These are phyloP conservation scores for Agarophyton chilense DNA, from an alignment of 23 red algal genomes.

Conservation along the genomic window DNA sequence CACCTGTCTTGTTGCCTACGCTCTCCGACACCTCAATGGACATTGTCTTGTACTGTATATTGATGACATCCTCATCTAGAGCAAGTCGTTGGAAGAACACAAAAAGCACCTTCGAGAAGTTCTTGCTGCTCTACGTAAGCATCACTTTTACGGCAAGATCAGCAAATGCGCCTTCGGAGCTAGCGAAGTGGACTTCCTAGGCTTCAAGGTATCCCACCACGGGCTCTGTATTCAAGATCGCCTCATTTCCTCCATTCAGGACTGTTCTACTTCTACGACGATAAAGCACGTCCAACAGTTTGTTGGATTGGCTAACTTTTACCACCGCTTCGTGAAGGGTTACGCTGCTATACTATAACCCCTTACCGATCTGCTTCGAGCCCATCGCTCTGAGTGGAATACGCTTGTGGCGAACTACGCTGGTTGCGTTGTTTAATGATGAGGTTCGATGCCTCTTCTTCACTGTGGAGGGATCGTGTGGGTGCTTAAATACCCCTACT, in stretches of 20 bases:
- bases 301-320: conserved; percentile 31
- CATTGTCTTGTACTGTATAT: conserved; percentile 12
- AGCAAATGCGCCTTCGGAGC: not conserved
- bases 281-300: conserved; percentile 47
- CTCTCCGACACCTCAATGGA: conserved; percentile 3
- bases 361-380: conserved; percentile 26
- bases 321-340: conserved; percentile 24
- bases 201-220: not conserved
- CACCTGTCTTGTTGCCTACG: not conserved
- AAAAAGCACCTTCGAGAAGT: conserved; percentile 8
- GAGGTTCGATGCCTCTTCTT: no score
- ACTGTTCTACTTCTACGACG: not conserved
- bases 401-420: no score
- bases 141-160: not conserved
- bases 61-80: conserved; percentile 44
- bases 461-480: no score
- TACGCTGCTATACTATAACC: conserved; percentile 23
- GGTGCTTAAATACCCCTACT: no score
- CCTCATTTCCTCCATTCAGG: not conserved
- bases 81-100: conserved; percentile 8
- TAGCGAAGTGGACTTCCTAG: not conserved
- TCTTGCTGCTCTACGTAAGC: not conserved
- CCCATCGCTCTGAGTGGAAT: conserved; percentile 11
- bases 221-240: not conserved
- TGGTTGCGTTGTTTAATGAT: no score